phyloP scores from a whole-genome alignment of 495 filamentous ascomycete genomes.

The Tuber microsphaerosporum region DNA sequence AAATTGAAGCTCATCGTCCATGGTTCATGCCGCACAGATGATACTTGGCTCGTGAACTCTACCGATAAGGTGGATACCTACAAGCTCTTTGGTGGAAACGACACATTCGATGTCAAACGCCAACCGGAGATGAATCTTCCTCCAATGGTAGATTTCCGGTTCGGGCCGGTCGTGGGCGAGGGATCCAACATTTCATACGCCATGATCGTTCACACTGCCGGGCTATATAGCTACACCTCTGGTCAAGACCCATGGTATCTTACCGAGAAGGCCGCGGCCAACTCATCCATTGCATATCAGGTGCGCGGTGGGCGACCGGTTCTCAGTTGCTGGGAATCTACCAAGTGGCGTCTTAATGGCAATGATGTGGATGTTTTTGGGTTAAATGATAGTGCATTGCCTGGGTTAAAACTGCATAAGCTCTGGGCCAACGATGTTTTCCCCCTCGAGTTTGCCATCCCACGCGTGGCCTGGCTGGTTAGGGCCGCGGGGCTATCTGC shows the following conservation, averaged over 20 bases:
- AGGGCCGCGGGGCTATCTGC: neutral
- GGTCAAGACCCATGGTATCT: neutral
- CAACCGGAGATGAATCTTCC: neutral
- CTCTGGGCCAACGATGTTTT: neutral
- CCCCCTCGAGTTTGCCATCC: neutral
- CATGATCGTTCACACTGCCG: neutral
- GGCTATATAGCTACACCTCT: neutral
- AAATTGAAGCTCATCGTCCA: neutral
- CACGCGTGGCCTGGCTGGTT: neutral
- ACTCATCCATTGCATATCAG: neutral
- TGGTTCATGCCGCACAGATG: neutral
- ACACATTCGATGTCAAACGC: fast-evolving
- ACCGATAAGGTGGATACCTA: neutral
- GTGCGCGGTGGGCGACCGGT: neutral
- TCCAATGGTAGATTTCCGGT: neutral
- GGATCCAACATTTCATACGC: neutral
- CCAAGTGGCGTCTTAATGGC: neutral
- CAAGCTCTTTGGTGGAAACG: neutral
- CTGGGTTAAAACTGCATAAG: neutral
- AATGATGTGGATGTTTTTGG: neutral
- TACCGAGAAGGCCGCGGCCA: neutral
- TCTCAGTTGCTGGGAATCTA: neutral
- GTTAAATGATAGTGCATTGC: neutral
- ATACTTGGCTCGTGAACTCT: neutral
- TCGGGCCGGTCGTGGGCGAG: no score